Evolutionary conservation across 441 rosid genomes (phyloP).

Genomic region (Mallotus repandus): DNA sequence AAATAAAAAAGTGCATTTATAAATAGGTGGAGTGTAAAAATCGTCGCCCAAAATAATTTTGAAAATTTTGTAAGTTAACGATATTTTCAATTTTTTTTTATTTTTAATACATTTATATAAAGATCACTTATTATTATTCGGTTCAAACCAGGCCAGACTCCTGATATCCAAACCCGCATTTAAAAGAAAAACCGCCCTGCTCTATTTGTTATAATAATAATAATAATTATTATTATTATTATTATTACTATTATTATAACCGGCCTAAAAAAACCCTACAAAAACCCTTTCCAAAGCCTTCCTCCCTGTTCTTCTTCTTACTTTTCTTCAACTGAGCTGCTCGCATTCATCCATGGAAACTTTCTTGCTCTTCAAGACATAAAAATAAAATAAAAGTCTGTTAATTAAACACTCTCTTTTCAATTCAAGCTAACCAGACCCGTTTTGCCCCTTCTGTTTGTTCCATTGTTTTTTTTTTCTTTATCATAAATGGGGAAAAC

Average conservation of each 20-base stretch:
- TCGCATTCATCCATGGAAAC: background rate
- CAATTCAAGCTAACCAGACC: no score
- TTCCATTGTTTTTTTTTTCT: background rate
- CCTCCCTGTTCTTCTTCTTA: no score
- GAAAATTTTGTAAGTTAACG: no score
- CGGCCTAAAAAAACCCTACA: conserved; percentile 54
- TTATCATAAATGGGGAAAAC: conserved; percentile 51
- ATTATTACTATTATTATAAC: background rate
- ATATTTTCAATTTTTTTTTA: no score
- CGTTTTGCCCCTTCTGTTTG: no score
- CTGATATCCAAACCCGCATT: background rate
- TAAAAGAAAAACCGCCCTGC: background rate
- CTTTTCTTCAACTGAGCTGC: background rate
- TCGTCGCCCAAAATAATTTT: no score
- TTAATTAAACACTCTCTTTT: no score
- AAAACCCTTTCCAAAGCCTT: conserved; percentile 36
- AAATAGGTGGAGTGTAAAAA: no score
- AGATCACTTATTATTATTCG: background rate
- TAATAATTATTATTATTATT: no score
- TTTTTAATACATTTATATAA: no score
- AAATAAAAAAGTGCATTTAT: no score
- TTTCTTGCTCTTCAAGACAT: conserved; percentile 46
- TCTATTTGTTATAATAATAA: no score
- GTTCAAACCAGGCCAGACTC: background rate
- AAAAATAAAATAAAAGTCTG: background rate